A percentile compares a stretch with the other conserved stretches of the same genome.
phyloP scores from a whole-genome alignment of 176 grass and related monocot genomes.

The Thinopyrum elongatum region DNA sequence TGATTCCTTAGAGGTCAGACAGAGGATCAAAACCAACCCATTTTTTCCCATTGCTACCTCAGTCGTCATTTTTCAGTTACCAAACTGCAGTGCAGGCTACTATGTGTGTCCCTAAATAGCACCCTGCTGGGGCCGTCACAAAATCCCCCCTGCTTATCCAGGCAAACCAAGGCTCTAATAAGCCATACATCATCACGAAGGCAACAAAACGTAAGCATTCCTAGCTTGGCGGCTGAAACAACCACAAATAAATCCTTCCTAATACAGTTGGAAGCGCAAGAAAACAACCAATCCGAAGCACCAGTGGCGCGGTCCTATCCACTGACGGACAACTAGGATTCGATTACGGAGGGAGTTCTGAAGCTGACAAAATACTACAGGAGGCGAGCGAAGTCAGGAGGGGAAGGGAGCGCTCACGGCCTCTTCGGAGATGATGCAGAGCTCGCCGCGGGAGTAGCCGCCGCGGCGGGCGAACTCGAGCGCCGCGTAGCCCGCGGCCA shows the following conservation, averaged over 20 bases:
- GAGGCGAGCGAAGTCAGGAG: not conserved
- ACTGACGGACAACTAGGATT: not conserved
- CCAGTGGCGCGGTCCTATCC: not conserved
- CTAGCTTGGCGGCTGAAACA: not conserved
- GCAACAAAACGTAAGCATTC: not conserved
- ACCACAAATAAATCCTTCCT: not conserved
- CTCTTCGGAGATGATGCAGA: slow-evolving; percentile 98
- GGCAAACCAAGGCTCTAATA: not conserved
- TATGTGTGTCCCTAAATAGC: not conserved
- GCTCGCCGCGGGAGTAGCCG: slow-evolving; percentile 51
- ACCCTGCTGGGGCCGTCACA: not conserved
- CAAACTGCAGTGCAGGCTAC: not conserved
- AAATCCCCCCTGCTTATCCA: not conserved
- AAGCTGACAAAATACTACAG: not conserved
- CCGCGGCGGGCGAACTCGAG: slow-evolving; percentile 79
- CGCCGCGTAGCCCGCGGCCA: slow-evolving; percentile 86
- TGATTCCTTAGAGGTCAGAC: not conserved
- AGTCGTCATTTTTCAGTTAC: not conserved
- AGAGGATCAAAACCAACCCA: not conserved
- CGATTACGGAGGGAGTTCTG: not conserved
- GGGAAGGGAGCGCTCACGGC: not conserved
- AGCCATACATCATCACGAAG: not conserved
- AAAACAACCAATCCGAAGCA: not conserved
- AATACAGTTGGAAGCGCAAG: not conserved
- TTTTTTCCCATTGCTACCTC: not conserved